A percentile compares a stretch with the other conserved stretches of the same genome.
These are phyloP conservation scores for Ogataea hybrid DNA, from an alignment of 1,139 yeast genomes.

Conservation along the genomic window DNA sequence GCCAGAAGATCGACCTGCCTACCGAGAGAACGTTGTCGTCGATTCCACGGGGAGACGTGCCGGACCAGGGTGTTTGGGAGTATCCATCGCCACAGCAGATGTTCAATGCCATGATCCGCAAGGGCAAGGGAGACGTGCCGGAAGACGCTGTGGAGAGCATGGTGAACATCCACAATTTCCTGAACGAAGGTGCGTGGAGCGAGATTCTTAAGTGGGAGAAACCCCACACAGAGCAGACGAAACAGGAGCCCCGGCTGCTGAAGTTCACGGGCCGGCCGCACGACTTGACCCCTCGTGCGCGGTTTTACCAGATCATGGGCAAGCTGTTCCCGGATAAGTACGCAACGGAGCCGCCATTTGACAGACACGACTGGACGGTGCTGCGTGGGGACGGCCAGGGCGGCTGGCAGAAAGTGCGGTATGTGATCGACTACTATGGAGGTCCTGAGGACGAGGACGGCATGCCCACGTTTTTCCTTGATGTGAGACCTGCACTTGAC, in stretches of 20 bases:
- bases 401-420: conserved; percentile 67
- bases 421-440: conserved; percentile 95
- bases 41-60: conserved; percentile 80
- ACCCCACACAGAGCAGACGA: conserved; percentile 47
- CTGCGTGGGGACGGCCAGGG: conserved; percentile 53
- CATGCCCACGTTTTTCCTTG: conserved; percentile 86
- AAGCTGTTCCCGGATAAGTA: conserved; percentile 69
- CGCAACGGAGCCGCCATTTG: conserved; percentile 86
- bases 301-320: conserved; percentile 63
- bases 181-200: conserved; percentile 98
- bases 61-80: conserved; percentile 82
- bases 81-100: conserved; percentile 99
- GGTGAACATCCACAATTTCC: conserved; percentile 96
- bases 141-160: conserved; percentile 95
- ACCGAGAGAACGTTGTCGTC: conserved; percentile 81
- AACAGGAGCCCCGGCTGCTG: conserved; percentile 69
- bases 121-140: conserved; percentile 85
- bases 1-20: conserved; percentile 75
- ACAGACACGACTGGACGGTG: conserved; percentile 98
- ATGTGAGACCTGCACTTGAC: conserved; percentile 95
- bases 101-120: conserved; percentile 95
- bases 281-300: conserved; percentile 86
- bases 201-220: conserved; percentile 92
- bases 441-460: conserved; percentile 90
- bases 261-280: conserved; percentile 93